A percentile compares a stretch with the other conserved stretches of the same genome.
phyloP scores from a whole-genome alignment of 2,329 filamentous ascomycete species.

The Fusarium paranaense region DNA sequence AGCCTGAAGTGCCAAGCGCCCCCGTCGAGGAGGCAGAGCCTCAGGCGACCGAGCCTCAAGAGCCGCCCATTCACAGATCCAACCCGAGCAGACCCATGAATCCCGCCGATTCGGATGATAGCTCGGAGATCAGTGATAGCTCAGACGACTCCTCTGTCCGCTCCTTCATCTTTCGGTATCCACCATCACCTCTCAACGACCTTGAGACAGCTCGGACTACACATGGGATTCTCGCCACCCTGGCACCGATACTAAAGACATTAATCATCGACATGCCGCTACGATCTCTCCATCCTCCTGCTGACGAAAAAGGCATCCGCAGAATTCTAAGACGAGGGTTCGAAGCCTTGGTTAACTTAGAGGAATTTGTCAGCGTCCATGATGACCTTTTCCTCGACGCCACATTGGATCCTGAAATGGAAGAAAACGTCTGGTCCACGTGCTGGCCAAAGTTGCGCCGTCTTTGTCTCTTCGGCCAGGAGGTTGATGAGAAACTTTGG shows the following conservation, averaged over 20 bases:
- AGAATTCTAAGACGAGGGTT: constrained; percentile 27
- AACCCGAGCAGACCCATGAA: not conserved
- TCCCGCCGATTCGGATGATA: not conserved
- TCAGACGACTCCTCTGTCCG: not conserved
- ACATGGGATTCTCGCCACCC: constrained; percentile 3
- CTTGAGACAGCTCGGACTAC: not conserved
- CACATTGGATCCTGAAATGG: not conserved
- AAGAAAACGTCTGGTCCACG: constrained; percentile 24
- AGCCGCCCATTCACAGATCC: not conserved
- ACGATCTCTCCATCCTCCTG: constrained; percentile 3
- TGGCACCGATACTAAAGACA: constrained; percentile 20
- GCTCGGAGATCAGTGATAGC: not conserved
- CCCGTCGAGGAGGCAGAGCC: not conserved
- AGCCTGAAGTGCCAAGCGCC: not conserved
- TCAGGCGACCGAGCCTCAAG: too few species aligned
- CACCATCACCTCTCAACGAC: constrained; percentile 10
- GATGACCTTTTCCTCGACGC: constrained; percentile 33
- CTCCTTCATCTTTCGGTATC: not conserved
- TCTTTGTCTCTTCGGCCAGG: constrained; percentile 27
- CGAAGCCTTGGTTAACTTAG: constrained; percentile 33
- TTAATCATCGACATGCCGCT: constrained; percentile 41
- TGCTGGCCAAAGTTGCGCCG: constrained; percentile 39
- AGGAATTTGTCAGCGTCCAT: constrained; percentile 39
- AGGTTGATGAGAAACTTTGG: not conserved
- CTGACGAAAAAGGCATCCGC: not conserved